Evolutionary conservation across 176 grass and related monocot species (phyloP), one percentile per base, ranked within the genome.

Genomic region (Hyparrhenia diplandra): DNA sequence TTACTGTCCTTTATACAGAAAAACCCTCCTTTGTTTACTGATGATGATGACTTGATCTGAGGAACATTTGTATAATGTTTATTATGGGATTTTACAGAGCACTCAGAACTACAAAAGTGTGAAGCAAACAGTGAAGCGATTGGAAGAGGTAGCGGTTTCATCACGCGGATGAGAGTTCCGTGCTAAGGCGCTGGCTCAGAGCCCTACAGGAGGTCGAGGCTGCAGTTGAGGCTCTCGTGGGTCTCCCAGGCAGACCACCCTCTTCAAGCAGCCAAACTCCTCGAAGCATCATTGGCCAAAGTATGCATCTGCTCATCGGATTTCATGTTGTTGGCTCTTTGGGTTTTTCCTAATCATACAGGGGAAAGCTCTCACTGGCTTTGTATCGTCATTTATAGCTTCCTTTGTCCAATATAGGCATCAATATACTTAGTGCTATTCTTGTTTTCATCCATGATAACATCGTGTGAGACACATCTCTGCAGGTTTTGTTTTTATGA

Each of bases 61-160:
- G 57, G 14, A n/a, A 64, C 24, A 55, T 52, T 4, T 69, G 8
- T 42, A 4, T 28, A n/a, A 1, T 85, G n/a, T 67, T 58, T 39
- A 34, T 75, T 40, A 40, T 40, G 7, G 10, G 46, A 40, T n/a
- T 85, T 61, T 78, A 17, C 54, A 98, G 96, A 73, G 73, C 37
- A 82, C 80, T 73, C 85, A 86, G 17, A 95, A 88, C 80, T 95
- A 84, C 70, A 95, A 73, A 91, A 98, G 82, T 20, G 88, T 95
- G 16, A 91, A 95, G 49, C 79, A 88, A 85, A 98, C 90, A 45
- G 88, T 93, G 40, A 95, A 93, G 86, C 90, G 90, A 41, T 88
- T 98, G 85, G 96, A 98, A 88, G 88, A 95, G 67, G 82, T 55
- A 62, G 96, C 92, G 0, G 86, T 95, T n/a, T 91, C 96, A 46